phyloP scores from a whole-genome alignment of 305 asterid species.

The Solanum hybrid region DNA sequence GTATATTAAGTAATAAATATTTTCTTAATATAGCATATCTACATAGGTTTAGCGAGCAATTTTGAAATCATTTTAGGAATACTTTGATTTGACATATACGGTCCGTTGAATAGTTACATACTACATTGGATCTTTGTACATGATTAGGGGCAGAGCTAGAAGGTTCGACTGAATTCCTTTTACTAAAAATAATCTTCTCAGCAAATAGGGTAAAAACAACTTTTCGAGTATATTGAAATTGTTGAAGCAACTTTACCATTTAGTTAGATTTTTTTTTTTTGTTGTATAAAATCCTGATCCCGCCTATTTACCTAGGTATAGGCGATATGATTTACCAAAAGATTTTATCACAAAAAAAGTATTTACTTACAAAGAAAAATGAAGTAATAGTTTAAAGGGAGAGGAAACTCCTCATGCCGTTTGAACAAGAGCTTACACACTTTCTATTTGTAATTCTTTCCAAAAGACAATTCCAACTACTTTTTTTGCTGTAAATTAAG shows the following conservation, averaged over 20 bases:
- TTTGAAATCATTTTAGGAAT: too few relatives aligned
- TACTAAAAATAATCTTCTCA: neutral
- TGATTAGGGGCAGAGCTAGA: neutral
- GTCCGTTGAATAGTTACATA: too few relatives aligned
- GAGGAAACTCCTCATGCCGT: neutral
- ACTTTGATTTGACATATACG: too few relatives aligned
- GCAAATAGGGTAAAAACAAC: neutral
- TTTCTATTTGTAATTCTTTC: neutral
- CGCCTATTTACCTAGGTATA: neutral
- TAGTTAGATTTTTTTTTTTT: too few relatives aligned
- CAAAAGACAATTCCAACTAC: neutral
- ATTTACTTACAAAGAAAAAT: neutral
- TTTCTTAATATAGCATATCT: too few relatives aligned
- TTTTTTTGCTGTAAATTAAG: neutral
- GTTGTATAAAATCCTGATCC: neutral
- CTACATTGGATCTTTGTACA: too few relatives aligned
- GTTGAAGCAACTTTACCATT: neutral
- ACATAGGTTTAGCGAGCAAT: too few relatives aligned
- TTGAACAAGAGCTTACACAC: neutral
- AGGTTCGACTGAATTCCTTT: neutral
- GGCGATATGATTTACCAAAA: neutral
- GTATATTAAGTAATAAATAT: too few relatives aligned
- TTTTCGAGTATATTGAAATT: neutral
- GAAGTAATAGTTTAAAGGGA: neutral
- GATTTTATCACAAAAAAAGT: neutral